Percentiles rank a stretch among this genome's conserved stretches.
These are phyloP conservation scores for Cordia subcordata DNA, from an alignment of 257 asterid genomes.

Conservation along the genomic window DNA sequence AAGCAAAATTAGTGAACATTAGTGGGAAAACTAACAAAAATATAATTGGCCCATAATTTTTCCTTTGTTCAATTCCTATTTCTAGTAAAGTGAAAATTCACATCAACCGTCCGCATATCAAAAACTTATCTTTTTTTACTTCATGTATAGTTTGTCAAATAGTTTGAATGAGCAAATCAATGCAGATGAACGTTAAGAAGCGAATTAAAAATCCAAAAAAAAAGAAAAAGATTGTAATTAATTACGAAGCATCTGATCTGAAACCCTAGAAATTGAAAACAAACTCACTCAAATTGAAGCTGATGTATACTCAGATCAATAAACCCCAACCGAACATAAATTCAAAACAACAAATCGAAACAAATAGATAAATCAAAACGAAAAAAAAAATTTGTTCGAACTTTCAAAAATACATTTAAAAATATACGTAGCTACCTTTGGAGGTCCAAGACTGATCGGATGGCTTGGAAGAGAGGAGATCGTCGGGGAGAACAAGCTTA, in stretches of 20 bases:
- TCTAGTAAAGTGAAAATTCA: no score
- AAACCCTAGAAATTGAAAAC: conserved; percentile 38
- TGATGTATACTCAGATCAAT: conserved; percentile 33
- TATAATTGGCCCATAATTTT: no score
- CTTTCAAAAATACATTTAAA: background rate
- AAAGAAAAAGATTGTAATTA: conserved; percentile 7
- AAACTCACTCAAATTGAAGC: conserved; percentile 11
- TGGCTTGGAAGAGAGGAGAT: conserved; percentile 55
- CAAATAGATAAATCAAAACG: no score
- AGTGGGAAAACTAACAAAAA: no score
- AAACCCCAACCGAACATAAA: conserved; percentile 21
- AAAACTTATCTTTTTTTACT: no score
- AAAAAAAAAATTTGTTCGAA: no score
- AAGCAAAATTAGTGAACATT: background rate
- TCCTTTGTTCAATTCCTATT: no score
- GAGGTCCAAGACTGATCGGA: conserved; percentile 76
- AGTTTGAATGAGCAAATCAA: conserved; percentile 4
- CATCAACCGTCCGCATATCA: no score
- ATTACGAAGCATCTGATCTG: conserved; percentile 34
- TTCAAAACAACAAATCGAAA: conserved; percentile 16
- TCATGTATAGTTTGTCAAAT: background rate
- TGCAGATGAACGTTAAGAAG: background rate
- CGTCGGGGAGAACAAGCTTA: conserved; percentile 74
- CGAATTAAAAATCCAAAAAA: background rate
- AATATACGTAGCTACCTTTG: conserved; percentile 46